Evolutionary conservation across 2,329 filamentous ascomycete genomes (phyloP).

Genomic region (Basipetospora chlamydospora): DNA sequence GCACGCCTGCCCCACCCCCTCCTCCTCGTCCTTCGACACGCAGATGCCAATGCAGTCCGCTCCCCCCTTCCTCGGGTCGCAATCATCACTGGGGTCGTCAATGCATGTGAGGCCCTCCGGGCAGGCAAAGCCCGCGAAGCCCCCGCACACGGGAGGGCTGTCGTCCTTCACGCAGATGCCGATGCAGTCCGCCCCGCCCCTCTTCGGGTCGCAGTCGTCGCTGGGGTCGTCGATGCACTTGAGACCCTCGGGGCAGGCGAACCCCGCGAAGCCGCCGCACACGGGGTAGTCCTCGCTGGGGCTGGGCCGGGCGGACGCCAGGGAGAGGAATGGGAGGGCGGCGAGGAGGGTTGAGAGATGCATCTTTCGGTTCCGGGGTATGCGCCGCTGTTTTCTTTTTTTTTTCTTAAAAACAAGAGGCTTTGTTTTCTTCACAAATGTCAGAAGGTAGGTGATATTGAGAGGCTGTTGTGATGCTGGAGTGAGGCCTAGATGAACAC

Average conservation of each 20-base stretch:
- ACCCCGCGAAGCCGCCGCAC: conserved; percentile 2
- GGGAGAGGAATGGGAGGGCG: conserved; percentile 8
- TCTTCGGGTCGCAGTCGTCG: background rate
- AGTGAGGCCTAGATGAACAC: no score
- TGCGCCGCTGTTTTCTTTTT: conserved; percentile 3
- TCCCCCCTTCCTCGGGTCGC: background rate
- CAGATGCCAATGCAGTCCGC: conserved; percentile 3
- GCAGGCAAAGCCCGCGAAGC: conserved; percentile 1
- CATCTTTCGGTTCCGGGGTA: conserved; percentile 11
- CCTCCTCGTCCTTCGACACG: background rate
- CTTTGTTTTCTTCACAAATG: no score
- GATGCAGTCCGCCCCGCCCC: background rate
- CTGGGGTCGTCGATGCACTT: background rate
- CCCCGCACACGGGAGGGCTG: no score
- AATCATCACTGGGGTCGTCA: conserved; percentile 4
- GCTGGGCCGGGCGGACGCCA: background rate
- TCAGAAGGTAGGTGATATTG: no score
- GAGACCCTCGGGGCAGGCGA: background rate
- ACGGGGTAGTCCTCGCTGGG: conserved; percentile 12
- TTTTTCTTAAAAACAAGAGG: background rate
- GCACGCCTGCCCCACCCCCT: no score
- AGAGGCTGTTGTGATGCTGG: no score
- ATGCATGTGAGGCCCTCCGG: background rate
- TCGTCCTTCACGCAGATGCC: conserved; percentile 1
- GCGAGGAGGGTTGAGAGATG: conserved; percentile 8